These are phyloP conservation scores for Gaertneriomyces semiglobifer DNA, from an alignment of 192 early-diverging fungal species.

Conservation along the genomic window DNA sequence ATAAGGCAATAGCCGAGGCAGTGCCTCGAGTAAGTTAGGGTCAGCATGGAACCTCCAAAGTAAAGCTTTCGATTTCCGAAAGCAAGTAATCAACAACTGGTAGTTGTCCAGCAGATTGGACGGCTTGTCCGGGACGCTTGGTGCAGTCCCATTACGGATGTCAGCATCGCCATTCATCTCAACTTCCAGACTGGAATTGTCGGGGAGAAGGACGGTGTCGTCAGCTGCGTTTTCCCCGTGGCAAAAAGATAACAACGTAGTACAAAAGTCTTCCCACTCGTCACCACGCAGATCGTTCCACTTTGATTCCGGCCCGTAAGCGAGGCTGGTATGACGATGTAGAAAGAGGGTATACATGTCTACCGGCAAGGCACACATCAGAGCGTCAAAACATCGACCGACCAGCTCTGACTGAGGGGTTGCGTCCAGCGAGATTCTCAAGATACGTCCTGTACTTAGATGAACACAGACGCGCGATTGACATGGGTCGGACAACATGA, in stretches of 20 bases:
- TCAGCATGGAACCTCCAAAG: background rate
- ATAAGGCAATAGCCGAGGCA: slow-evolving; percentile 37
- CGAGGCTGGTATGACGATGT: background rate
- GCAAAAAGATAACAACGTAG: slow-evolving; percentile 19
- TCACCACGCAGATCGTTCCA: background rate
- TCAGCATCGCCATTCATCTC: background rate
- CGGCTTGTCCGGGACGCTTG: background rate
- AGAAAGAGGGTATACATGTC: slow-evolving; percentile 3
- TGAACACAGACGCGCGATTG: slow-evolving; percentile 19
- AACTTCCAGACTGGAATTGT: background rate
- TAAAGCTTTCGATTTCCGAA: background rate
- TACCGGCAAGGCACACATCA: slow-evolving; percentile 3
- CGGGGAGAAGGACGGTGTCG: background rate
- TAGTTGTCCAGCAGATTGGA: background rate
- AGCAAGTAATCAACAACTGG: background rate
- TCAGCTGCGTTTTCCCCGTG: background rate
- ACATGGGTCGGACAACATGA: background rate
- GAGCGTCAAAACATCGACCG: slow-evolving; percentile 9
- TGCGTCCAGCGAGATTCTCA: slow-evolving; percentile 1
- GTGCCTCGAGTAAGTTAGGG: background rate
- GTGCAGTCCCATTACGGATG: background rate
- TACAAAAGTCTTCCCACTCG: slow-evolving; percentile 12
- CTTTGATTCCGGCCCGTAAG: background rate
- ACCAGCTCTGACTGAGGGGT: background rate
- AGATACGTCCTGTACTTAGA: slow-evolving; percentile 6